Evolutionary conservation across 2,329 filamentous ascomycete genomes (phyloP).

Genomic region (Periconia sp.): DNA sequence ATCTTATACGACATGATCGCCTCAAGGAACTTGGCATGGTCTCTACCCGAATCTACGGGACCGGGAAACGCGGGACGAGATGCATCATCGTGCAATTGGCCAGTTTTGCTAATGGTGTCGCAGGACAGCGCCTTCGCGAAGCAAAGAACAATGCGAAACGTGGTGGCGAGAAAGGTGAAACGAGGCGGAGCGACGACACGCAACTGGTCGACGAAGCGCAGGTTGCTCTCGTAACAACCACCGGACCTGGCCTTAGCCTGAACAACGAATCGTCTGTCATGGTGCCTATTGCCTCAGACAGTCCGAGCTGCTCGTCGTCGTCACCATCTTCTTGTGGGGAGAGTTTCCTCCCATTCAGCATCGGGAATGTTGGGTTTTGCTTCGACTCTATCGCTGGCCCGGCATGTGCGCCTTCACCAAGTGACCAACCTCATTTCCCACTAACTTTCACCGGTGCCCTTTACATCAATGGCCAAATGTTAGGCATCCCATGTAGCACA

Average conservation of each 20-base stretch:
- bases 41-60: no score
- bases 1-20: constrained; percentile 14
- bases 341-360: constrained; percentile 3
- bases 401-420: constrained; percentile 4
- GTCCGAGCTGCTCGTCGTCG: background rate
- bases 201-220: no score
- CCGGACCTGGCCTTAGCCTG: background rate
- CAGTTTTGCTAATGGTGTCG: constrained; percentile 5
- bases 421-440: constrained; percentile 13
- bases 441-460: constrained; percentile 36
- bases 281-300: constrained; percentile 2
- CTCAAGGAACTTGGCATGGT: constrained; percentile 1
- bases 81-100: no score
- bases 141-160: constrained; percentile 19
- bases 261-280: constrained; percentile 1
- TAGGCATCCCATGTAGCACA: constrained; percentile 36
- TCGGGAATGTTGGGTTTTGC: constrained; percentile 1
- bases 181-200: constrained; percentile 2
- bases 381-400: background rate
- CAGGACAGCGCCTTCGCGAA: constrained; percentile 20
- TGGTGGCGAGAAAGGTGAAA: constrained; percentile 10
- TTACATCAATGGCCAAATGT: constrained; percentile 37
- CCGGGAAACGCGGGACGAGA: no score
- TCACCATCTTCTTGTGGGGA: background rate
- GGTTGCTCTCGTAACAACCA: background rate